Conservation (phyloP, 75 land plant species). For the Ceratopteris richardii region DNA sequence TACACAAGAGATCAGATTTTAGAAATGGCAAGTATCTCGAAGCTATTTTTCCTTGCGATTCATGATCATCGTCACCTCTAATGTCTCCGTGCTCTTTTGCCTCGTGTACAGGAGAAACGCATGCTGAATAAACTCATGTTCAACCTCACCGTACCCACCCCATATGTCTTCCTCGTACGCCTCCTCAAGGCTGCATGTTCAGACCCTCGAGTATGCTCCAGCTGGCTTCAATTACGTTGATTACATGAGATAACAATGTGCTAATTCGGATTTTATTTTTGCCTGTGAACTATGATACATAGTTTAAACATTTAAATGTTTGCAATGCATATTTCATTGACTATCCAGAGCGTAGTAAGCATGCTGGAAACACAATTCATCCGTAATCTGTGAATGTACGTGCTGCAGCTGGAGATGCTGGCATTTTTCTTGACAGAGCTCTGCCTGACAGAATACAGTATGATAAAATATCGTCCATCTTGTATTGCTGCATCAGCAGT, state of each 20-base stretch:
- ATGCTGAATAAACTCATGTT: constrained; percentile 26
- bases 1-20: constrained; percentile 53
- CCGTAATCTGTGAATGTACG: too few species aligned
- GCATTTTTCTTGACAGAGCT: constrained; percentile 68
- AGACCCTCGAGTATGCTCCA: constrained; percentile 13
- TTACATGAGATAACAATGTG: too few species aligned
- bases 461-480: constrained; percentile 55
- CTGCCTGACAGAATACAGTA: constrained; percentile 53
- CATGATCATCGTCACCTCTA: too few species aligned
- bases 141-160: constrained; percentile 41
- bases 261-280: too few species aligned
- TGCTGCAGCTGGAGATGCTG: constrained; percentile 56
- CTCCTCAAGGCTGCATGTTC: constrained; percentile 29
- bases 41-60: too few species aligned
- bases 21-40: constrained; percentile 46
- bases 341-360: too few species aligned
- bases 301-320: too few species aligned
- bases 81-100: too few species aligned
- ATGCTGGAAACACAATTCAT: too few species aligned
- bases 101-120: neutral
- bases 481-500: constrained; percentile 82
- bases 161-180: constrained; percentile 31
- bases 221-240: too few species aligned
- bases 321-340: too few species aligned
- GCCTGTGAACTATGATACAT: too few species aligned